phyloP scores from a whole-genome alignment of 2,329 filamentous ascomycete species.

The Cyphellophora europaea region DNA sequence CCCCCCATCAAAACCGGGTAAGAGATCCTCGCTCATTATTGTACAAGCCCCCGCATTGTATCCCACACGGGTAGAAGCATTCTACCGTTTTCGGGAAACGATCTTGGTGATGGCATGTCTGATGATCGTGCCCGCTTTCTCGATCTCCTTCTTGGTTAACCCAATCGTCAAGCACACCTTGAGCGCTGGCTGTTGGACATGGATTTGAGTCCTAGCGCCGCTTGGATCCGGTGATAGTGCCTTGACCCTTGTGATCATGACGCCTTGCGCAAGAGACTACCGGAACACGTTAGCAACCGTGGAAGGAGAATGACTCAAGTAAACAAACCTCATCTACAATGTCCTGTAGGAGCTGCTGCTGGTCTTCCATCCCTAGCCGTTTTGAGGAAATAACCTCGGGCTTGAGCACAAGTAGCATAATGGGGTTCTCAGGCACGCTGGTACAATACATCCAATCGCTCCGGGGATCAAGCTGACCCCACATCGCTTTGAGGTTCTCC shows the following conservation, averaged over 20 bases:
- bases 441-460: constrained; percentile 87
- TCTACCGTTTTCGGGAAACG: constrained; percentile 50
- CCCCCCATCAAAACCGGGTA: no score
- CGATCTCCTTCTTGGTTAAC: constrained; percentile 85
- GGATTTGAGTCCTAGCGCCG: constrained; percentile 57
- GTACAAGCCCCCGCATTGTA: no score
- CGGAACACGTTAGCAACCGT: constrained; percentile 8
- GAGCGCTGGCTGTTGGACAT: constrained; percentile 62
- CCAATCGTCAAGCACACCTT: constrained; percentile 87
- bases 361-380: constrained; percentile 61
- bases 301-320: constrained; percentile 1
- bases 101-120: constrained; percentile 92
- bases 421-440: constrained; percentile 73
- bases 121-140: constrained; percentile 82
- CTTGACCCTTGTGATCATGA: constrained; percentile 82
- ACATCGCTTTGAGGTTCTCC: constrained; percentile 80
- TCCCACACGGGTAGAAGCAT: no score
- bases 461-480: constrained; percentile 76
- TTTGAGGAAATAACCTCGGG: constrained; percentile 66
- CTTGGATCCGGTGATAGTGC: constrained; percentile 57
- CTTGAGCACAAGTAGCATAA: constrained; percentile 77
- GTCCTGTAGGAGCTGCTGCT: constrained; percentile 78
- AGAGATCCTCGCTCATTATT: no score
- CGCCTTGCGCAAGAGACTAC: constrained; percentile 74
- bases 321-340: constrained; percentile 83